Evolutionary conservation across 176 grass and related monocot genomes (phyloP), one percentile per base, ranked within the genome.

Genomic region (Pharus latifolius): DNA sequence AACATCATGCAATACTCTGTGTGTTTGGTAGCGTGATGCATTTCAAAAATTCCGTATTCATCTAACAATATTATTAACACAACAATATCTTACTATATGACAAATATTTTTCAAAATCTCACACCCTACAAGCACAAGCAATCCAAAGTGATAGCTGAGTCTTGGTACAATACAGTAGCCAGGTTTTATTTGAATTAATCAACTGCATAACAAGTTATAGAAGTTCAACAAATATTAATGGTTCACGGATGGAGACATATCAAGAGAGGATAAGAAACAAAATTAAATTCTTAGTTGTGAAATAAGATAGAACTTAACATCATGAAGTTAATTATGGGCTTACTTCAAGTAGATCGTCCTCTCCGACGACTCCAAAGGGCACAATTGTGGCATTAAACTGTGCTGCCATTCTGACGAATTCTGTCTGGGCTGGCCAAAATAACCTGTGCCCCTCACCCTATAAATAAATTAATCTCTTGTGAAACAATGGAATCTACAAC

Each of bases 351-450:
- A 91, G 51, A 47, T 91, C 87, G 55, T 91, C 88, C 68, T 87
- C 88, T 67, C 88, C 88, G 7, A 91, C 88, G 27, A 81, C 79
- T 56, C 84, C 88, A 44, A 91, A 91, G 17, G 88, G 80, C 34
- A 87, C 84, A 17, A 87, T 91, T 5, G 75, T 87, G 33, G 88
- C 88, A 13, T 70, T 73, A 13, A 87, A 83, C 55, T 87, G 75
- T 28, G 88, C 79, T 41, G 84, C 75, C 84, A 91, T 77, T 78
- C 80, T 81, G 6, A 91, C 80, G 61, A 91, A 91, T 51, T 87
- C 88, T 0, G 88, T 50, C 44, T 69, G 56, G 6, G 46, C 56
- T 51, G 88, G 79, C 88, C 88, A 87, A 15, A 87, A 80, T 24
- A 91, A 23, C 60, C 63, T 81, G 79, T 91, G 72, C 50, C 83